Conservation (phyloP, 768 basidiomycete genomes). For the Termitomyces eurrhizus region DNA sequence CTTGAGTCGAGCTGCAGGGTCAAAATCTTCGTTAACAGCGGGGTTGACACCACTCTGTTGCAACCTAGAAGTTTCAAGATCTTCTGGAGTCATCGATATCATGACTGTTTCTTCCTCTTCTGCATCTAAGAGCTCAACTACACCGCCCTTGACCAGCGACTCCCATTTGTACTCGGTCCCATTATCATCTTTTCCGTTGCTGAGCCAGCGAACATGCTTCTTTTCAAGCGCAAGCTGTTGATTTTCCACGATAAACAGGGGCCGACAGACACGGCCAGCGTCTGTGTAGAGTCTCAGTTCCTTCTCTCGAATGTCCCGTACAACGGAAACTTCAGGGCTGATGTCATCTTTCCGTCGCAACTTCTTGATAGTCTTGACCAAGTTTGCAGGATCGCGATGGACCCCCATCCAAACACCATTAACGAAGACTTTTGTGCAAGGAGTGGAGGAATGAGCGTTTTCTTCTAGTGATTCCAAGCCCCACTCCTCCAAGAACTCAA, state of each 20-base stretch:
- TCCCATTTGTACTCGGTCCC: slow-evolving; percentile 80
- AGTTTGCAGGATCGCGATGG: slow-evolving; percentile 88
- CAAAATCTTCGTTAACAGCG: slow-evolving; percentile 68
- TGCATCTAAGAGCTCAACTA: slow-evolving; percentile 93
- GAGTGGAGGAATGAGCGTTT: slow-evolving; percentile 79
- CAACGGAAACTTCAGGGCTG: slow-evolving; percentile 93
- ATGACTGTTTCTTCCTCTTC: slow-evolving; percentile 99
- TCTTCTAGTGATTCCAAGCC: slow-evolving; percentile 94
- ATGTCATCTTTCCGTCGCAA: slow-evolving; percentile 93
- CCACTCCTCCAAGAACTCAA: slow-evolving; percentile 99
- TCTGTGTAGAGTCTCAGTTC: slow-evolving; percentile 95
- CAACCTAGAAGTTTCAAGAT: slow-evolving; percentile 80
- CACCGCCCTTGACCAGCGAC: slow-evolving; percentile 77
- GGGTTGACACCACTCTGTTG: slow-evolving; percentile 58
- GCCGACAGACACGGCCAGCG: slow-evolving; percentile 94
- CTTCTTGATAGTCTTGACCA: slow-evolving; percentile 91
- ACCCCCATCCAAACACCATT: slow-evolving; percentile 99
- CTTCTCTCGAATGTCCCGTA: slow-evolving; percentile 94
- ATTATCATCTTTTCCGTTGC: slow-evolving; percentile 53
- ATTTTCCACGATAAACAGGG: slow-evolving; percentile 93
- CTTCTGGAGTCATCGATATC: slow-evolving; percentile 98
- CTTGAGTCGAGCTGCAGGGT: slow-evolving; percentile 87
- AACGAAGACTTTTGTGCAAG: slow-evolving; percentile 95
- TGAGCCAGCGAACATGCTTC: slow-evolving; percentile 76
- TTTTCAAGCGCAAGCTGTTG: slow-evolving; percentile 82